Base-by-base conservation (phyloP, 164 flowering plant species). In the Aristolochia californica region DNA sequence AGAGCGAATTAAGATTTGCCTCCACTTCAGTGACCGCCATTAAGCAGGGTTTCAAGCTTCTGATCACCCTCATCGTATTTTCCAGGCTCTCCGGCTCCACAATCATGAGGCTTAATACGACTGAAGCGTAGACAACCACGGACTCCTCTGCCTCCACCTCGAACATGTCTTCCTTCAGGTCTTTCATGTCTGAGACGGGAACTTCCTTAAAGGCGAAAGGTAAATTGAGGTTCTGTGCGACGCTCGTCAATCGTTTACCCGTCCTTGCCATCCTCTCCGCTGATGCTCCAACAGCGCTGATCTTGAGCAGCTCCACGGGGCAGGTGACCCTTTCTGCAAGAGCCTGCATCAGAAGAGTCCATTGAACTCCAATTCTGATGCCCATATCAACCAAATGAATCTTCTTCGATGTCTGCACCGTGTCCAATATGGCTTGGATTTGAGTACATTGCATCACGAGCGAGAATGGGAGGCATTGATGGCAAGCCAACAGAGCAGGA, bases 1-100 rank as follows among this genome's bases (percentile, higher is more conserved):
- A 55, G 4, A 75, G 71, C 11, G 82, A 77, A 25, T 79, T 81
- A 43, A 61, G 77, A 68, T 78, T 81, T 26, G 69, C 77, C 45
- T 83, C 93, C 26, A 67, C 59, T 61, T 81, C 87, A 4, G 45
- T 51, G 12, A 85, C 66, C 43, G 77, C 72, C 80, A 77, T 74
- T 26, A 80, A 16, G 21, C 72, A 28, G 5, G 87, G 91, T n/a
- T 65, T 68, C 4, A 78, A 58, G 34, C 49, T 72, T 54, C 53
- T 68, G 25, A 82, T 68, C 55, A 78, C 78, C 58, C 63, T 72
- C 78, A 80, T 80, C 25, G 63, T 9, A 12, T 52, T 48, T 18
- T 78, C 81, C 12, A 83, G 63, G 11, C 70, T 44, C 20, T 70
- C 53, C 1, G 53, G 59, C 67, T 16, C 23, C 8, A 13, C 20